A percentile compares a stretch with the other conserved stretches of the same genome.
Conservation (phyloP, 208 protist species). For the Leptomonas pyrrhocoris region DNA sequence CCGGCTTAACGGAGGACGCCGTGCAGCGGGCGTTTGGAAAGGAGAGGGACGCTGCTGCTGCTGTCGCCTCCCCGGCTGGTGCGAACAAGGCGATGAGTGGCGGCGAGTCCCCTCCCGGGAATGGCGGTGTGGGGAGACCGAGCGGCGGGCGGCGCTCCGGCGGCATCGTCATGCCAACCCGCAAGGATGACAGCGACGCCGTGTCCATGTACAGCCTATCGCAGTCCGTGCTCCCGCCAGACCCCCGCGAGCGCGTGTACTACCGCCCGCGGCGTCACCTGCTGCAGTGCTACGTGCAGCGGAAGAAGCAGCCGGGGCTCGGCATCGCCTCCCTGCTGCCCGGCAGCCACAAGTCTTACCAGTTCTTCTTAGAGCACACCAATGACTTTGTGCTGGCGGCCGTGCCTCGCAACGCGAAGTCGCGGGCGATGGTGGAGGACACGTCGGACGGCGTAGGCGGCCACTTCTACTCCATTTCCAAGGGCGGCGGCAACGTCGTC, state of each 20-base stretch:
- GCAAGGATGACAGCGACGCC: conserved; percentile 45
- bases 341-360: conserved; percentile 28
- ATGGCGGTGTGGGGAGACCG: no score
- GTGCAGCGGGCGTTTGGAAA: conserved; percentile 24
- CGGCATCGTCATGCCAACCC: conserved; percentile 34
- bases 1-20: conserved; percentile 17
- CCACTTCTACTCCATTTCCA: conserved; percentile 28
- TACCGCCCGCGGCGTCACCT: conserved; percentile 48
- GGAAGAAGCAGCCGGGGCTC: conserved; percentile 21
- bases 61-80: not conserved
- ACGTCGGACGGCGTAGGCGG: conserved; percentile 34
- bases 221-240: conserved; percentile 44
- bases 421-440: conserved; percentile 29
- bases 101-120: not conserved
- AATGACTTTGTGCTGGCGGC: conserved; percentile 50
- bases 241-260: conserved; percentile 54
- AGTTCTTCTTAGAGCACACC: conserved; percentile 47
- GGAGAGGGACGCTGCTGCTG: not conserved
- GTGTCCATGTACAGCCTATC: conserved; percentile 56
- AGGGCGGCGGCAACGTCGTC: conserved; percentile 34
- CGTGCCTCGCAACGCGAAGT: conserved; percentile 16
- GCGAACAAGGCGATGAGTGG: not conserved
- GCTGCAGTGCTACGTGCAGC: conserved; percentile 51
- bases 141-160: conserved; percentile 1
- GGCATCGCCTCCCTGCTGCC: conserved; percentile 25